Percentiles rank a stretch among this genome's conserved stretches.
These are phyloP conservation scores for Elaphomyces granulatus DNA, from an alignment of 495 filamentous ascomycete species.

Conservation along the genomic window DNA sequence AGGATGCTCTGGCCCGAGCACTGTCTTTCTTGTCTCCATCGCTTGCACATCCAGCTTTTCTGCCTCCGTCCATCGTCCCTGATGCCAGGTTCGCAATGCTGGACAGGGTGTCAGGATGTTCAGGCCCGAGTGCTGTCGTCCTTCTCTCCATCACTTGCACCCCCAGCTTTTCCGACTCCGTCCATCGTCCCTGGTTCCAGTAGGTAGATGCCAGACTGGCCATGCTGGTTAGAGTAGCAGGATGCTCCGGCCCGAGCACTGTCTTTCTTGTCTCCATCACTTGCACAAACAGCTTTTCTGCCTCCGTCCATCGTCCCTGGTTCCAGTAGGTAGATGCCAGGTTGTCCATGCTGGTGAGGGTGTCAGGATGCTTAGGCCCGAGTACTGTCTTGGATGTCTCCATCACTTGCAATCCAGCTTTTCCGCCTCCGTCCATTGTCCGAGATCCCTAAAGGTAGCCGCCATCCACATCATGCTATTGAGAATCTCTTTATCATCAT, in stretches of 20 bases:
- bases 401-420: no score
- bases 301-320: constrained; percentile 21
- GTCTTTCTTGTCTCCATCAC: constrained; percentile 11
- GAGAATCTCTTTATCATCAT: no score
- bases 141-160: constrained; percentile 10
- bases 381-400: constrained; percentile 11
- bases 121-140: constrained; percentile 13
- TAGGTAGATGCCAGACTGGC: constrained; percentile 11
- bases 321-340: constrained; percentile 8
- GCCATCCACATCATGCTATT: no score
- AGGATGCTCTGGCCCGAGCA: constrained; percentile 23
- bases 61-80: constrained; percentile 21
- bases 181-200: constrained; percentile 8
- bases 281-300: constrained; percentile 11
- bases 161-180: constrained; percentile 9
- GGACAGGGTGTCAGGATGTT: constrained; percentile 14
- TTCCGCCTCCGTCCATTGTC: no score
- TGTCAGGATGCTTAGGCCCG: constrained; percentile 17
- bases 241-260: constrained; percentile 25
- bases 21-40: constrained; percentile 10
- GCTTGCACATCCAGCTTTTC: constrained; percentile 10
- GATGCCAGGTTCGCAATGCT: constrained; percentile 16
- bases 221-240: constrained; percentile 9
- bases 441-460: no score
- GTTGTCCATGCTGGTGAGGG: constrained; percentile 10